phyloP scores from a whole-genome alignment of 208 protist species.

The Novymonas esmeraldas region DNA sequence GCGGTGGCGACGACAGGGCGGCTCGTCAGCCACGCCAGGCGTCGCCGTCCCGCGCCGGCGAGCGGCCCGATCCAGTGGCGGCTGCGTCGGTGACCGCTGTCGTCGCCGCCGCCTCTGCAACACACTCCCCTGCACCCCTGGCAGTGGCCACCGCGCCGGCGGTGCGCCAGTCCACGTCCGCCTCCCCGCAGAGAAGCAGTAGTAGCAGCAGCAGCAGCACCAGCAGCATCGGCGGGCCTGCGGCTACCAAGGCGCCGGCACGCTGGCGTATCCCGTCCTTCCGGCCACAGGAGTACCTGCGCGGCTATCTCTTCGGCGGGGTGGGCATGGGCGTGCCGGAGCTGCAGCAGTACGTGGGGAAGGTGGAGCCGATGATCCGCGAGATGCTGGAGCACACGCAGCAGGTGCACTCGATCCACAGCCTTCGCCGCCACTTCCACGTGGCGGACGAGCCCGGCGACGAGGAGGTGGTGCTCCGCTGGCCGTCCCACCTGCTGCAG shows the following conservation, averaged over 20 bases:
- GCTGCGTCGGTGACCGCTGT: background rate
- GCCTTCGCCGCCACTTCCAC: constrained; percentile 66
- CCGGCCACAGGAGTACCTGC: constrained; percentile 76
- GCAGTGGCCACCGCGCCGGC: no score
- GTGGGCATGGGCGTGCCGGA: constrained; percentile 79
- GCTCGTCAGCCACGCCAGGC: background rate
- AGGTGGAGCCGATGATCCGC: constrained; percentile 85
- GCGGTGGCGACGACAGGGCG: background rate
- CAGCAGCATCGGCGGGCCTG: background rate
- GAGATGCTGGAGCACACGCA: constrained; percentile 90
- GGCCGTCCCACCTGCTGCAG: constrained; percentile 87
- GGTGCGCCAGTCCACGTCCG: background rate
- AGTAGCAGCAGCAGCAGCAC: constrained; percentile 5
- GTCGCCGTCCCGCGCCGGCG: no score
- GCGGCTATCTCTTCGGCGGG: constrained; percentile 71
- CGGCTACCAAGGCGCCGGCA: constrained; percentile 6
- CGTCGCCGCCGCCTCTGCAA: background rate
- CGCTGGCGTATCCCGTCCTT: constrained; percentile 66
- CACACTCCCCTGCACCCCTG: background rate
- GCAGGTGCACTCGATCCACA: constrained; percentile 85
- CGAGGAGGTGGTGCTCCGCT: constrained; percentile 70
- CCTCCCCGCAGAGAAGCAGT: no score
- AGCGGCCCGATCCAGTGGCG: background rate
- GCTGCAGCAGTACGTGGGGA: constrained; percentile 87
- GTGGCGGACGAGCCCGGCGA: constrained; percentile 55